These are phyloP conservation scores for Phaeosphaeria sp. DNA, from an alignment of 2,329 filamentous ascomycete species.

Conservation along the genomic window DNA sequence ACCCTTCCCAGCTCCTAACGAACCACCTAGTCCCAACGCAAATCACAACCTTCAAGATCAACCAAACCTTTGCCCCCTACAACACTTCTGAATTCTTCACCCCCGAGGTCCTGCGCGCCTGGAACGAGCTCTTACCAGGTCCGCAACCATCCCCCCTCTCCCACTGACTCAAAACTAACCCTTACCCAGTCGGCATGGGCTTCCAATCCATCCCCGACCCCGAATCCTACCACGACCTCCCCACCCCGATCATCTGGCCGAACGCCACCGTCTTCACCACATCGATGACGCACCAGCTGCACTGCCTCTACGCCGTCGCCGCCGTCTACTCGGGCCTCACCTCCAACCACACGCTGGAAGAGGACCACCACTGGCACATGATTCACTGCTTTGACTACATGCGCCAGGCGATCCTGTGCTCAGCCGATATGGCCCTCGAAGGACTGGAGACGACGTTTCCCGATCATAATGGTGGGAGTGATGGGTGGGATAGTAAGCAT, in stretches of 20 bases:
- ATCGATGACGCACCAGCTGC: slow-evolving; percentile 43
- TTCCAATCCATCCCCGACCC: slow-evolving; percentile 40
- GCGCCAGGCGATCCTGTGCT: slow-evolving; percentile 43
- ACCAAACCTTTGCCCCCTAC: slow-evolving; percentile 44
- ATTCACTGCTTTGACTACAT: slow-evolving; percentile 48
- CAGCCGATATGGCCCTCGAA: slow-evolving; percentile 40
- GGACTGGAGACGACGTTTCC: slow-evolving; percentile 44
- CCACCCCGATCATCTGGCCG: slow-evolving; percentile 42
- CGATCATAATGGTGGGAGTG: slow-evolving; percentile 44
- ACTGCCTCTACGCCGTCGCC: slow-evolving; percentile 43
- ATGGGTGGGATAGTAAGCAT: slow-evolving; percentile 47
- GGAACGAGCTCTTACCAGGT: slow-evolving; percentile 36
- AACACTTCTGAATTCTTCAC: slow-evolving; percentile 47
- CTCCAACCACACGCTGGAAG: slow-evolving; percentile 30
- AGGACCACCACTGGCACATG: slow-evolving; percentile 48
- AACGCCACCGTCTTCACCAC: slow-evolving; percentile 44
- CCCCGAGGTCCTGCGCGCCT: slow-evolving; percentile 37
- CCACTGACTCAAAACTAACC: not conserved
- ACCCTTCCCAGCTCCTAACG: slow-evolving; percentile 6
- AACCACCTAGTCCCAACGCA: slow-evolving; percentile 34
- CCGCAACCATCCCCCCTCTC: not conserved
- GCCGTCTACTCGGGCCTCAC: slow-evolving; percentile 40
- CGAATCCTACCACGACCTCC: slow-evolving; percentile 38
- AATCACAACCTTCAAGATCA: slow-evolving; percentile 41
- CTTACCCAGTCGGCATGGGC: slow-evolving; percentile 40